These are phyloP conservation scores for Teunomyces lycoperdinae DNA, from an alignment of 805 yeast species.

Conservation along the genomic window DNA sequence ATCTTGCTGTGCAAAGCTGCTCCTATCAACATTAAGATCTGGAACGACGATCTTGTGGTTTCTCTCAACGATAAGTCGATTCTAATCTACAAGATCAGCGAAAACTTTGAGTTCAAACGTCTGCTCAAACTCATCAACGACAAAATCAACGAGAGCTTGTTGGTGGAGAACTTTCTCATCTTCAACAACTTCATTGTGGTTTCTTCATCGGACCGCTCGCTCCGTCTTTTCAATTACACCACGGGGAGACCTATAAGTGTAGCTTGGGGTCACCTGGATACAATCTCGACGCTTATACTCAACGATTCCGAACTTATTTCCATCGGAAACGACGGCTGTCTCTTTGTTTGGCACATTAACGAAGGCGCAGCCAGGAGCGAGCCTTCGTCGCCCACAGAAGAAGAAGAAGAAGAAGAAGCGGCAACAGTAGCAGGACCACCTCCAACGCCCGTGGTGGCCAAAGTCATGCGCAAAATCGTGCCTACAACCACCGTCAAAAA, in stretches of 20 bases:
- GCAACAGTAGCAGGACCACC: background rate
- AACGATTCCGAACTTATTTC: slow-evolving; percentile 32
- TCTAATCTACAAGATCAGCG: slow-evolving; percentile 33
- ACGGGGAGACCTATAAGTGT: slow-evolving; percentile 47
- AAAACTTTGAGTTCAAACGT: slow-evolving; percentile 30
- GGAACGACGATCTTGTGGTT: slow-evolving; percentile 42
- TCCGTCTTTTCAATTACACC: slow-evolving; percentile 46
- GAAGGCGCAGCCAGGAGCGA: background rate
- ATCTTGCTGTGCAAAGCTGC: slow-evolving; percentile 50
- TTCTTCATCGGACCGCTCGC: slow-evolving; percentile 55
- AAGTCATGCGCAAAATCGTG: slow-evolving; percentile 33
- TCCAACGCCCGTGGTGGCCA: slow-evolving; percentile 20
- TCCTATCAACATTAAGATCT: slow-evolving; percentile 42
- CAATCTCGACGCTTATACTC: slow-evolving; percentile 42
- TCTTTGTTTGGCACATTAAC: slow-evolving; percentile 45
- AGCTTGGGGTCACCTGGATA: slow-evolving; percentile 55
- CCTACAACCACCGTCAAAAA: slow-evolving; percentile 11
- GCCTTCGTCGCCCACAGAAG: slow-evolving; percentile 1
- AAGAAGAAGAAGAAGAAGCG: no score
- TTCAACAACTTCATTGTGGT: slow-evolving; percentile 32
- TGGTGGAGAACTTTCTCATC: slow-evolving; percentile 43
- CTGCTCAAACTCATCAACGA: slow-evolving; percentile 42
- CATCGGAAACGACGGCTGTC: slow-evolving; percentile 52
- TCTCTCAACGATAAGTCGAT: slow-evolving; percentile 53
- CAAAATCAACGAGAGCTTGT: slow-evolving; percentile 37